Percentiles rank a stretch among this genome's conserved stretches.
phyloP scores from a whole-genome alignment of 495 filamentous ascomycete genomes.

The Antarctomyces pellizariae region DNA sequence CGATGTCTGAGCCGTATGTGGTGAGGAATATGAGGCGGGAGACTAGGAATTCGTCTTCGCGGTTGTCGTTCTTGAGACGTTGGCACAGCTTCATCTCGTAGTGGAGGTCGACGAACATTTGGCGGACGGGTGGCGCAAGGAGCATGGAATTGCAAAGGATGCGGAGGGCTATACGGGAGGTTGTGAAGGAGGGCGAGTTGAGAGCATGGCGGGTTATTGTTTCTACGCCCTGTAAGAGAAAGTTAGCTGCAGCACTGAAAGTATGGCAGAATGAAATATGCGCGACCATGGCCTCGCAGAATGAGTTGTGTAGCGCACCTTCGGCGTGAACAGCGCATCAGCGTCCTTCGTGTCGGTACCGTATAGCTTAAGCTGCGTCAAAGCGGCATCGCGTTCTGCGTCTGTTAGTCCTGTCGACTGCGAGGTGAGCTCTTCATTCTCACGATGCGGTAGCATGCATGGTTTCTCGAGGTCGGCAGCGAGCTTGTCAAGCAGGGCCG shows the following conservation, averaged over 20 bases:
- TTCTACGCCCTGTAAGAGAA: conserved; percentile 40
- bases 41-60: conserved; percentile 73
- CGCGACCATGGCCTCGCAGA: background rate
- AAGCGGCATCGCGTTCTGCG: conserved; percentile 33
- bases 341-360: conserved; percentile 47
- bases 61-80: conserved; percentile 48
- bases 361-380: conserved; percentile 59
- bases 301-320: conserved; percentile 23
- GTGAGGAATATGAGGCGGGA: conserved; percentile 66
- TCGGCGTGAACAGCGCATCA: conserved; percentile 57
- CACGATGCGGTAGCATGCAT: conserved; percentile 30
- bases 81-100: conserved; percentile 46
- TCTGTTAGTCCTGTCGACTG: conserved; percentile 1
- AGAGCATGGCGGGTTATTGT: conserved; percentile 52
- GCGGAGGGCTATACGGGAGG: conserved; percentile 56
- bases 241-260: conserved; percentile 3
- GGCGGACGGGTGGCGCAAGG: conserved; percentile 43
- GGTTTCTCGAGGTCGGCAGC: conserved; percentile 30
- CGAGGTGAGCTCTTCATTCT: conserved; percentile 10
- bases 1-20: conserved; percentile 56
- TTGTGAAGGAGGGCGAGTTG: conserved; percentile 27
- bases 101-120: conserved; percentile 61
- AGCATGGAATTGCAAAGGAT: conserved; percentile 77
- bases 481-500: conserved; percentile 30
- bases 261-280: conserved; percentile 6